Evolutionary conservation across 371 early-diverging fungal species (phyloP).

Genomic region (Amoeboradix gromovi): DNA sequence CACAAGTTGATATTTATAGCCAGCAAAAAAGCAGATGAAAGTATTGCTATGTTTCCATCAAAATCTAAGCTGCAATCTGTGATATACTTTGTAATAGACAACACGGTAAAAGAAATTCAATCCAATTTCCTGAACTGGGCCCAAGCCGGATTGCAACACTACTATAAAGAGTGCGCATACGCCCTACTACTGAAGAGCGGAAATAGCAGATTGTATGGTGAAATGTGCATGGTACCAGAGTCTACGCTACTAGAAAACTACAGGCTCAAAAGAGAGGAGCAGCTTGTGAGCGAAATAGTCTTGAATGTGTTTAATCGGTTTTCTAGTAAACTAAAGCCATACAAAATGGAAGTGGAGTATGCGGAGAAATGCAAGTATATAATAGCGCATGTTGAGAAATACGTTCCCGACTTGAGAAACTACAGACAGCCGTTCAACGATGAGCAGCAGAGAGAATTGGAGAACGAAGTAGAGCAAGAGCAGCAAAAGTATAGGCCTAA

Average conservation of each 20-base stretch:
- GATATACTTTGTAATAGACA: not conserved
- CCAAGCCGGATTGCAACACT: not conserved
- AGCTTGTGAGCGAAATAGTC: not conserved
- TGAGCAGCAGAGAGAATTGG: not conserved
- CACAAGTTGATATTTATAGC: not conserved
- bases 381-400: not conserved
- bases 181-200: not conserved
- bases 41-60: not conserved
- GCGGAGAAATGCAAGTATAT: not conserved
- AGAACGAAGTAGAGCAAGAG: not conserved
- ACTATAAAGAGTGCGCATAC: not conserved
- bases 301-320: not conserved
- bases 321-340: not conserved
- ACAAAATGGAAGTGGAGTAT: not conserved
- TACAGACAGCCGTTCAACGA: not conserved
- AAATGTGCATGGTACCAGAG: not conserved
- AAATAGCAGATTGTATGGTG: not conserved
- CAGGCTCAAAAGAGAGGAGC: not conserved
- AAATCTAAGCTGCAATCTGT: not conserved
- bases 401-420: not conserved
- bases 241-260: not conserved
- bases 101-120: not conserved
- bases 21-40: not conserved
- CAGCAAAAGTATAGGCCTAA: not conserved
- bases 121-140: not conserved